Evolutionary conservation across 2,329 filamentous ascomycete species (phyloP).

Genomic region (Fusarium penzigii): DNA sequence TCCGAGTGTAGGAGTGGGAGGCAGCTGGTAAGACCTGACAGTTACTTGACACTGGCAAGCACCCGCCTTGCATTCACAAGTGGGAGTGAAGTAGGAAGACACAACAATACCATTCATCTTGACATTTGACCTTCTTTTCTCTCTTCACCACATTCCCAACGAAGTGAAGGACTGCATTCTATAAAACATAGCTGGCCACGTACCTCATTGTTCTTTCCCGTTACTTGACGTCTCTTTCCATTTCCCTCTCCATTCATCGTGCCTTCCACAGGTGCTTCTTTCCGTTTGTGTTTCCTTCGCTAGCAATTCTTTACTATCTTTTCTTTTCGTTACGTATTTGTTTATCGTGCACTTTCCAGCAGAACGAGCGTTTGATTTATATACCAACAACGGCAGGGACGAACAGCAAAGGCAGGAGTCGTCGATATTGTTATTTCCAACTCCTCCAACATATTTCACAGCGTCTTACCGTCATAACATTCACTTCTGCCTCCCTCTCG

Average conservation of each 20-base stretch:
- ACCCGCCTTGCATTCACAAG: background rate
- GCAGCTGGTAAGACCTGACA: slow-evolving; percentile 18
- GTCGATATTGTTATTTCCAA: too few species aligned
- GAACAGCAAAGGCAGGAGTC: too few species aligned
- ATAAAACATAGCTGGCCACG: slow-evolving; percentile 16
- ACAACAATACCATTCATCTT: background rate
- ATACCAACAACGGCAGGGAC: too few species aligned
- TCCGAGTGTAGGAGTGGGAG: slow-evolving; percentile 14
- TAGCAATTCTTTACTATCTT: background rate
- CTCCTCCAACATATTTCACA: too few species aligned
- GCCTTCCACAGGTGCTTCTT: too few species aligned
- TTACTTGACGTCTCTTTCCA: slow-evolving; percentile 1
- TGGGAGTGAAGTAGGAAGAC: background rate
- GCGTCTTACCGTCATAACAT: too few species aligned
- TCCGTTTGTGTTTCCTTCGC: background rate
- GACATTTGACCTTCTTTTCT: background rate
- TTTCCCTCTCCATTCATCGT: background rate
- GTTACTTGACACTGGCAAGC: background rate
- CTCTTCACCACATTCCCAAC: background rate
- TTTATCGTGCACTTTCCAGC: too few species aligned
- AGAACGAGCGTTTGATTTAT: too few species aligned
- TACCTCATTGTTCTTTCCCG: background rate
- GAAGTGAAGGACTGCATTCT: slow-evolving; percentile 8
- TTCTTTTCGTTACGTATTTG: background rate
- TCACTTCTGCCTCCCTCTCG: too few species aligned